Evolutionary conservation across 2,329 filamentous ascomycete genomes (phyloP).

Genomic region (Elsinoe batatas): DNA sequence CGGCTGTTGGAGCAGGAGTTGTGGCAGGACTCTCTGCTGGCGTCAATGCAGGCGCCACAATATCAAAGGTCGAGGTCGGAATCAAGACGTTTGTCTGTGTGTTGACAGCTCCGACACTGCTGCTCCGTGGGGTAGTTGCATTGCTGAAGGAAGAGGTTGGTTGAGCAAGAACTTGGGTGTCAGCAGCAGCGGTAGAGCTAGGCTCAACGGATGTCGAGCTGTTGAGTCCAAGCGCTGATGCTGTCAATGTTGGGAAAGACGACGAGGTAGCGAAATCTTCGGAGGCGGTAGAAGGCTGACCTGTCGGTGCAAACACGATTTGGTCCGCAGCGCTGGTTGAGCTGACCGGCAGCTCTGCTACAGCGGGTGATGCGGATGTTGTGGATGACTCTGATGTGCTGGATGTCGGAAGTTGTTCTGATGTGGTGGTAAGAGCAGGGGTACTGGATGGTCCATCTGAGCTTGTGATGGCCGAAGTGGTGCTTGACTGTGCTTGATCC

Average conservation of each 20-base stretch:
- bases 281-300: neutral
- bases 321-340: neutral
- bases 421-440: neutral
- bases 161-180: neutral
- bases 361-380: neutral
- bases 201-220: neutral
- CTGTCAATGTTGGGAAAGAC: neutral
- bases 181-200: neutral
- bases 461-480: neutral
- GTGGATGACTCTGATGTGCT: neutral
- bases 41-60: neutral
- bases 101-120: neutral
- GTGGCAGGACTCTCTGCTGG: constrained; percentile 5
- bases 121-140: neutral
- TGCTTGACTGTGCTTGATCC: neutral
- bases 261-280: neutral
- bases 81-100: neutral
- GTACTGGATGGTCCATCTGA: neutral
- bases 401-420: neutral
- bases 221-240: neutral
- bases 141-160: neutral
- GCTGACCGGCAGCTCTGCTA: neutral
- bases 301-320: neutral
- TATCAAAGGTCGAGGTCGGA: neutral
- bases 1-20: constrained; percentile 13